phyloP scores from a whole-genome alignment of 2,329 filamentous ascomycete genomes.

The Hymenotorrendiella dingleyae region DNA sequence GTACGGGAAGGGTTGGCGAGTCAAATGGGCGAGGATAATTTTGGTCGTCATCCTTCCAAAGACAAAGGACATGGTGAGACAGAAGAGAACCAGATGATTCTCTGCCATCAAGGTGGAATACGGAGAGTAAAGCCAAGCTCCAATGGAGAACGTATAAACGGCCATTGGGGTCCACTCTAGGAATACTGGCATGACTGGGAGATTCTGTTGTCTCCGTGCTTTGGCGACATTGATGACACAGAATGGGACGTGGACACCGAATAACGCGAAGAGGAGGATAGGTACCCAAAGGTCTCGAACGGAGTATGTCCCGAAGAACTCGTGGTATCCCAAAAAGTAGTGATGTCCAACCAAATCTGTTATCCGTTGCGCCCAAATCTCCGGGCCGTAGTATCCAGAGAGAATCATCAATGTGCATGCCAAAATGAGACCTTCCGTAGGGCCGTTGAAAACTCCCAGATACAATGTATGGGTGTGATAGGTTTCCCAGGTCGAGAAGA shows the following conservation, averaged over 20 bases:
- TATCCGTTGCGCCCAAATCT: slow-evolving; percentile 77
- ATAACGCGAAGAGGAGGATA: slow-evolving; percentile 58
- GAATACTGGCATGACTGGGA: slow-evolving; percentile 77
- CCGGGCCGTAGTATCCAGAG: slow-evolving; percentile 81
- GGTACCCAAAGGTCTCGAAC: slow-evolving; percentile 85
- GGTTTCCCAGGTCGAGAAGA: slow-evolving; percentile 99
- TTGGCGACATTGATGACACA: slow-evolving; percentile 81
- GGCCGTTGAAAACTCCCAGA: slow-evolving; percentile 93
- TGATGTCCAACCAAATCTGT: slow-evolving; percentile 59
- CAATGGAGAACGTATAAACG: slow-evolving; percentile 68
- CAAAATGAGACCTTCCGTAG: slow-evolving; percentile 89
- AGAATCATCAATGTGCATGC: slow-evolving; percentile 80
- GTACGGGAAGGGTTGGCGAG: slow-evolving; percentile 89
- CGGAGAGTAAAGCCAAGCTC: slow-evolving; percentile 84
- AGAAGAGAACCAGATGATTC: slow-evolving; percentile 88
- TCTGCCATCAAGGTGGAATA: slow-evolving; percentile 74
- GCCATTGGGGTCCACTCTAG: slow-evolving; percentile 91
- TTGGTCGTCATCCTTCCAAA: slow-evolving; percentile 98
- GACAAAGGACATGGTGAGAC: slow-evolving; percentile 90
- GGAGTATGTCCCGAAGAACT: slow-evolving; percentile 63
- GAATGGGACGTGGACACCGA: slow-evolving; percentile 74
- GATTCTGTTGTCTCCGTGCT: slow-evolving; percentile 64
- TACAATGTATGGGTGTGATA: slow-evolving; percentile 98
- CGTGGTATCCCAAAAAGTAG: slow-evolving; percentile 45
- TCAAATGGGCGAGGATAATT: slow-evolving; percentile 94